Base-by-base conservation (phyloP, 2,329 filamentous ascomycete genomes). In the Dothiorella sarmentorum region DNA sequence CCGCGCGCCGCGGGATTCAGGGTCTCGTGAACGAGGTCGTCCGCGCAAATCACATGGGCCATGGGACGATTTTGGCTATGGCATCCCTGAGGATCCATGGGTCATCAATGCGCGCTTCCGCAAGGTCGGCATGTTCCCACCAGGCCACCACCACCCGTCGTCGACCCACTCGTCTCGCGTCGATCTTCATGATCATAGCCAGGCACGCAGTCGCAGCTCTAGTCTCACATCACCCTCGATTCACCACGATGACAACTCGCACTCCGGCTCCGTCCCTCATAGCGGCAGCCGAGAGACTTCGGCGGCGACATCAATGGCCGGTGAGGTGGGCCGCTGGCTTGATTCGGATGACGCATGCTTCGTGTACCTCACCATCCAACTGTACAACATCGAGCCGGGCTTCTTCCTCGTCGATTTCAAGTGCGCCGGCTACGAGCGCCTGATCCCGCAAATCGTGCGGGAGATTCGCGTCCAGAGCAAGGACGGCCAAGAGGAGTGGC, bases 341-440 rank as follows among this genome's bases (percentile, higher is more conserved):
- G 72, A 78, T 44, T 69, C 76, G 3, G 78, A 84, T 55, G 85
- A 91, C 63, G 88, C 89, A 58, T 86, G 95, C n/a, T 93, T 89
- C 70, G 88, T 97, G 68, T 94, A 96, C 70, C 85, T 99, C 71
- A 92, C 96, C 64, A 97, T 99, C 63, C 94, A 97, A 72, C 87
- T 97, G 53, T 97, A 97, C 74, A 88, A 91, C 69, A 90, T 97
- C 78, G 92, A 96, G 71, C 84, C 85, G 56, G 87, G 88, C 55
- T 91, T 93, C 61, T 97, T 91, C 73, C 58, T 99, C 62, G 94
- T 99, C 49, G 94, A 99, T 73, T 99, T 99, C 80, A 97, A 97
- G 72, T 97, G 93, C 72, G 92, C 94, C 13, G 94, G 94, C 18
- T 99, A 99, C 75, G 94, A 99, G 76, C 90, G 94, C 58, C 87